Evolutionary conservation across 2,329 filamentous ascomycete species (phyloP).

Genomic region (Diaporthe nobilis): DNA sequence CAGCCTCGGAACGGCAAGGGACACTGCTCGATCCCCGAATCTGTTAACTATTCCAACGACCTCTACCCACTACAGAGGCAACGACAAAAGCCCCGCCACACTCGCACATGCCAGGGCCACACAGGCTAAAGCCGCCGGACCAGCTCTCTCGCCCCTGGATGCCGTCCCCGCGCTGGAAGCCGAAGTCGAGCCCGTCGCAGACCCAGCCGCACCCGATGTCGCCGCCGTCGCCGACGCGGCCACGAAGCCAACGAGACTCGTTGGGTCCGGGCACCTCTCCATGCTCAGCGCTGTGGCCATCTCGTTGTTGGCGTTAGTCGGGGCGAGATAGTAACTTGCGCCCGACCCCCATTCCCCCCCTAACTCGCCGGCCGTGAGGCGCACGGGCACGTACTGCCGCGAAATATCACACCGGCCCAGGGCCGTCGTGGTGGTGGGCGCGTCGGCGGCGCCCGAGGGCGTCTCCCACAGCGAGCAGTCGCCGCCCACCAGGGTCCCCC

Average conservation of each 20-base stretch:
- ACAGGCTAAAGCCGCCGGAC: not conserved
- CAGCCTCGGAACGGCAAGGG: not conserved
- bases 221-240: not conserved
- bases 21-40: not conserved
- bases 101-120: conserved; percentile 1
- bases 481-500: not conserved
- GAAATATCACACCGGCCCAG: not conserved
- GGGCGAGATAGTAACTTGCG: not conserved
- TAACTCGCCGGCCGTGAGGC: not conserved
- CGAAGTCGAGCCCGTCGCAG: not conserved
- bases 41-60: not conserved
- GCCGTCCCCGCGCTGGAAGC: not conserved
- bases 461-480: conserved; percentile 5
- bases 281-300: not conserved
- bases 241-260: not conserved
- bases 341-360: not conserved
- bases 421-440: not conserved
- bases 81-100: not conserved
- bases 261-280: not conserved
- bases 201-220: not conserved
- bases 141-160: not conserved
- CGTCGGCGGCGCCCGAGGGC: not conserved
- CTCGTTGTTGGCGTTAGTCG: not conserved
- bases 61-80: not conserved
- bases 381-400: not conserved